Evolutionary conservation across 805 yeast species (phyloP), one percentile per base, ranked within the genome.

Genomic region (Candida railenensis): DNA sequence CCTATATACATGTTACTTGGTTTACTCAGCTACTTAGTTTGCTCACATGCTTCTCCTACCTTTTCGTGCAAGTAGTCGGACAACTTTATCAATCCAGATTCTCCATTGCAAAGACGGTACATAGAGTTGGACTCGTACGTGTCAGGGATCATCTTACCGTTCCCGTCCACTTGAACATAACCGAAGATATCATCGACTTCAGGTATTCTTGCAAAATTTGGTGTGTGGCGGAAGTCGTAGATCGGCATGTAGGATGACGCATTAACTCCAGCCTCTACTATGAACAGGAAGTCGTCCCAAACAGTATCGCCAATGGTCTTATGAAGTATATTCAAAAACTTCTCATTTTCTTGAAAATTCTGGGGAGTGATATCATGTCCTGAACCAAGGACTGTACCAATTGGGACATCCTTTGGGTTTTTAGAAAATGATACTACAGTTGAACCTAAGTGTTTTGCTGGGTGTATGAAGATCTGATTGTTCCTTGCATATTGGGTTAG

Each of bases 131-230:
- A 55, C 58, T 87, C 81, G 54, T 81, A 88, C 16, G 81, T 68
- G 1, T 66, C 76, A 1, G 71, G 70, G 1, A 80, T 66, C 48
- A 88, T 84, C 38, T 71, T 69, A 1, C 88, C 87, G 2, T 71
- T 58, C 1, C 51, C 62, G 51, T 77, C 77, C 2, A 87, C 85
- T 51, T 76, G 74, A 8, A 87, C 82, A 55, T 83, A 85, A 1
- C 95, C 96, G 43, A 81, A 70, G 1, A 82, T 80, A 53, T 85
- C 86, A 50, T 85, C 88, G 7, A 85, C 77, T 18, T 83, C 86
- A 1, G 92, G 89, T 12, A 76, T 77, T 52, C 94, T 71, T 30
- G 84, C 85, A 49, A 77, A 80, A 19, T 76, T 67, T 1, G 92
- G 89, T 1, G 80, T 74, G 40, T 74, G 78, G 48, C 94, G 72